Base-by-base conservation (phyloP, 176 grass and related monocot genomes). In the Pontederia crassipes region DNA sequence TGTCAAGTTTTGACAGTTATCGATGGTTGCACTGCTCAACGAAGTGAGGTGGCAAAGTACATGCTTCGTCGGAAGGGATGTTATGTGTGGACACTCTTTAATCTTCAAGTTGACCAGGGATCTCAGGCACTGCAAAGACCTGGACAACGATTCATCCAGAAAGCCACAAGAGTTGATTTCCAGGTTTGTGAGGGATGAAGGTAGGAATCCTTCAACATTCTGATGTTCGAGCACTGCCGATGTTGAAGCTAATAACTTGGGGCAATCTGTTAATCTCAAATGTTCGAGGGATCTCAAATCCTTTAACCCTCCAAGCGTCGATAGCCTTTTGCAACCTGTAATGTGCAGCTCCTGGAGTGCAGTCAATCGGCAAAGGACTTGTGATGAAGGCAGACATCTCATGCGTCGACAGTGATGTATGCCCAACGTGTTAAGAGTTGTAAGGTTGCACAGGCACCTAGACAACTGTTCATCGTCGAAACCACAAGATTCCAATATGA, bases 21-120 rank as follows among this genome's bases (percentile, higher is more conserved):
- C 9, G 13, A 64, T 64, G 3, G 3, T 49, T 24, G 24, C 16
- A 45, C 12, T n/a, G 2, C 16, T 47, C 5, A 64, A 46, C 49
- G 62, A 45, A 64, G 62, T 50, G 16, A 64, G 46, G 9, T 64
- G 55, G 40, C 68, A 28, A 18, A 70, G 28, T 16, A 59, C 68
- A 0, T 29, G 28, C 10, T 16, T 24, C 7, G 54, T 49, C 45
- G 53, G 53, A 58, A 70, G 35, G 32, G 67, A 57, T 47, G 54
- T 57, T 8, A 70, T 70, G 48, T 54, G 67, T 13, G 12, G 53
- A 3, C 32, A 57, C 6, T 15, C 6, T 40, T 49, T 1, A 27
- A 70, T 70, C 52, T 57, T 70, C 54, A 46, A 49, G 62, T 9
- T 49, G 29, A 29, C 18, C 17, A 57, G 35, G 4, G 54, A 49